phyloP scores from a whole-genome alignment of 164 flowering plant species.

The grape (Vitis vinifera) region DNA sequence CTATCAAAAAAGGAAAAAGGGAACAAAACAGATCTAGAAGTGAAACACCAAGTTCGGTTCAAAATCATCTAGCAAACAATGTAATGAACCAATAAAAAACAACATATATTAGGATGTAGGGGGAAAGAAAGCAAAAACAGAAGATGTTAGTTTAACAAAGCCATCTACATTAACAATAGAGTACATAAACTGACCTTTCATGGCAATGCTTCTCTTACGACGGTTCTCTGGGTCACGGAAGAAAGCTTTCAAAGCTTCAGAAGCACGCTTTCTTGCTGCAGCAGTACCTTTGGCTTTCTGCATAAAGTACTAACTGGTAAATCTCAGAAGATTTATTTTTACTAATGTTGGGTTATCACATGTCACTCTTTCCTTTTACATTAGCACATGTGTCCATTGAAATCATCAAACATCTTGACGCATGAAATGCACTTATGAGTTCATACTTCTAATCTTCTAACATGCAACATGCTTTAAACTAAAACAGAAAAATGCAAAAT shows the following conservation, averaged over 20 bases:
- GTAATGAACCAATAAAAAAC: too few species aligned
- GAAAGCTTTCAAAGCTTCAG: slow-evolving; percentile 76
- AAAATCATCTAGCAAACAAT: too few species aligned
- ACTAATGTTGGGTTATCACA: not conserved
- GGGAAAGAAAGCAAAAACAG: not conserved
- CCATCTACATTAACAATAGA: not conserved
- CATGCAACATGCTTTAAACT: too few species aligned
- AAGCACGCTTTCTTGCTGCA: slow-evolving; percentile 79
- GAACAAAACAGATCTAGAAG: too few species aligned
- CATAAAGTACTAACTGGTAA: not conserved
- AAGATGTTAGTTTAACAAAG: not conserved
- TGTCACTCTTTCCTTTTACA: not conserved
- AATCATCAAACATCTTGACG: not conserved
- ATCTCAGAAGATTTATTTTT: not conserved
- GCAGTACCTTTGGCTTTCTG: slow-evolving; percentile 91
- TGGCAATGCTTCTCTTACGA: slow-evolving; percentile 74
- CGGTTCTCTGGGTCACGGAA: slow-evolving; percentile 89
- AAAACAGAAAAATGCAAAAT: too few species aligned
- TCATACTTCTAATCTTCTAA: too few species aligned
- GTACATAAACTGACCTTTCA: slow-evolving; percentile 57
- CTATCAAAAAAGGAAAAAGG: too few species aligned
- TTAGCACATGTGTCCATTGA: not conserved
- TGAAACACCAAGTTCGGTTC: too few species aligned
- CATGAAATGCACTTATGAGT: not conserved
- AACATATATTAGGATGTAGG: too few species aligned